These are phyloP conservation scores for Saitozyma sp. DNA, from an alignment of 768 basidiomycete genomes.

Conservation along the genomic window DNA sequence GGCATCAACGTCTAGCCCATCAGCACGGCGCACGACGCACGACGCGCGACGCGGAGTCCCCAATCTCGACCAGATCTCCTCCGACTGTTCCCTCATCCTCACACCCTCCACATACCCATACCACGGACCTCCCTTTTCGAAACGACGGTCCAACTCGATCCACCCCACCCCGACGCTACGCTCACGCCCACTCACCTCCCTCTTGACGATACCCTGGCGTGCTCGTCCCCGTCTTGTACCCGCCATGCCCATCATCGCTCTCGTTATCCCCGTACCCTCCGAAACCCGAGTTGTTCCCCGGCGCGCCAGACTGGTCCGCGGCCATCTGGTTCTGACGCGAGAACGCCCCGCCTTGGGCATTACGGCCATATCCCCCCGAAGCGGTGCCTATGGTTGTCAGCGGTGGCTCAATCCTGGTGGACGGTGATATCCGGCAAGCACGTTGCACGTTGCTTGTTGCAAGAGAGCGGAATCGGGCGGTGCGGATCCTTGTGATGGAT, in stretches of 20 bases:
- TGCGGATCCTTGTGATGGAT: no score
- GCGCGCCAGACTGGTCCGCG: slow-evolving; percentile 19
- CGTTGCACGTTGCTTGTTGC: no score
- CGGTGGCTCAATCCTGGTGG: no score
- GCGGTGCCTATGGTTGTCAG: slow-evolving; percentile 24
- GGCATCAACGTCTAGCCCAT: slow-evolving; percentile 18
- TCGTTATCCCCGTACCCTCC: slow-evolving; percentile 18
- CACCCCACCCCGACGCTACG: no score
- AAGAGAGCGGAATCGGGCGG: no score
- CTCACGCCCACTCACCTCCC: slow-evolving; percentile 23
- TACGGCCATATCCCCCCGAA: slow-evolving; percentile 37
- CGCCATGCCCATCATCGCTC: slow-evolving; percentile 22
- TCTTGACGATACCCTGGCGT: slow-evolving; percentile 46
- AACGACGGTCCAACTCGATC: no score
- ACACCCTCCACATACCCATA: no score
- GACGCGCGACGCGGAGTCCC: neutral
- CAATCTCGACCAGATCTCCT: no score
- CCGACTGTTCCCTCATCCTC: no score
- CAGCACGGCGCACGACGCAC: neutral
- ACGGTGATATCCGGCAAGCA: no score
- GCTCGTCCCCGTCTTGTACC: slow-evolving; percentile 43
- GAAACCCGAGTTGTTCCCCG: neutral
- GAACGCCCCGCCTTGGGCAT: slow-evolving; percentile 30
- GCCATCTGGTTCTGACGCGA: slow-evolving; percentile 44
- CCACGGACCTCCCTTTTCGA: no score